Conservation (phyloP, 768 basidiomycete genomes). For the Lanmaoa rubissima region DNA sequence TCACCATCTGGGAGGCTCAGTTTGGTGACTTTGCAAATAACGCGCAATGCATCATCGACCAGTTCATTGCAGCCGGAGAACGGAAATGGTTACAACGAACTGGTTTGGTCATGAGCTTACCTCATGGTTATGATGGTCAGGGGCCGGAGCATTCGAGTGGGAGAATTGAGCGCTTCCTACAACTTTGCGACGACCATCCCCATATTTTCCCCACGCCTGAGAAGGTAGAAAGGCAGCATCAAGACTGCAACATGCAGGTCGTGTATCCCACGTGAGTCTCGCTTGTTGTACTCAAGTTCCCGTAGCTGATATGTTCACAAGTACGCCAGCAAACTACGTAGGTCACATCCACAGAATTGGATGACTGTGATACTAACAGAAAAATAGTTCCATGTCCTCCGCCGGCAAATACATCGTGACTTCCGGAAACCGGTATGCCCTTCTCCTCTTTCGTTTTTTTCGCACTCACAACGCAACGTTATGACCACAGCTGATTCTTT, state of each 20-base stretch:
- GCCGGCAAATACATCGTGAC: slow-evolving; percentile 95
- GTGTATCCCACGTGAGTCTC: slow-evolving; percentile 87
- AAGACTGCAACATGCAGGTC: slow-evolving; percentile 99
- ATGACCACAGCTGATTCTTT: slow-evolving; percentile 67
- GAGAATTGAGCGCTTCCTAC: slow-evolving; percentile 93
- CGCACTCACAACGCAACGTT: neutral
- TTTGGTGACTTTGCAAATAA: slow-evolving; percentile 99
- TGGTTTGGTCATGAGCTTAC: slow-evolving; percentile 84
- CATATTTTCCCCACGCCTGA: slow-evolving; percentile 82
- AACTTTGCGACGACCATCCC: slow-evolving; percentile 97
- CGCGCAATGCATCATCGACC: slow-evolving; percentile 97
- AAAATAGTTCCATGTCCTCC: slow-evolving; percentile 87
- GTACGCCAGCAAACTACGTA: slow-evolving; percentile 93
- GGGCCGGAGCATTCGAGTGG: slow-evolving; percentile 98
- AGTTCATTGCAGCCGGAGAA: slow-evolving; percentile 97
- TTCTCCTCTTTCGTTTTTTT: neutral
- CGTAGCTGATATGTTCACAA: slow-evolving; percentile 30
- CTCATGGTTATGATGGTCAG: slow-evolving; percentile 98
- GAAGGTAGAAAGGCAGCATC: slow-evolving; percentile 93
- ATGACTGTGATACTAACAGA: slow-evolving; percentile 12
- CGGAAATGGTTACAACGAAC: slow-evolving; percentile 96
- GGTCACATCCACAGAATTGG: neutral
- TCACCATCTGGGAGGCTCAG: slow-evolving; percentile 98
- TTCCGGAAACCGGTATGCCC: slow-evolving; percentile 88
- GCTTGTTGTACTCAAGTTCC: neutral